A percentile compares a stretch with the other conserved stretches of the same genome.
These are phyloP conservation scores for Fremontodendron californicum DNA, from an alignment of 345 rosid genomes.

Conservation along the genomic window DNA sequence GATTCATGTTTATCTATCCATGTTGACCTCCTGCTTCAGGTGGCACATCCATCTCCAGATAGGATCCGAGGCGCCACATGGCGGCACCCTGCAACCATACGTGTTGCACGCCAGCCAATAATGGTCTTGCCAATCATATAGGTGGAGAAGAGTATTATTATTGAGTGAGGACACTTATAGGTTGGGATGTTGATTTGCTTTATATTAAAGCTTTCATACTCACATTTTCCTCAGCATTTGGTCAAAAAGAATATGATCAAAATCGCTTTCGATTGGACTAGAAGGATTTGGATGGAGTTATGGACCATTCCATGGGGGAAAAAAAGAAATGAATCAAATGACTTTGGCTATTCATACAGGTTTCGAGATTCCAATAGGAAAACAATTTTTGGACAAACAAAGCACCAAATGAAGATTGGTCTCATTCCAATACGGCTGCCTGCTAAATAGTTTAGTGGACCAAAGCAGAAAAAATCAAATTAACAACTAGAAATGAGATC, in stretches of 20 bases:
- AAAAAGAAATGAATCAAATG: too few species aligned
- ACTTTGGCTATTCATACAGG: not conserved
- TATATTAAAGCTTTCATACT: not conserved
- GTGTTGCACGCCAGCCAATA: not conserved
- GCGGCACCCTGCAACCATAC: constrained; percentile 17
- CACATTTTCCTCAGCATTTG: constrained; percentile 7
- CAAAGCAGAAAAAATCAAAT: not conserved
- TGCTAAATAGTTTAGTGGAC: not conserved
- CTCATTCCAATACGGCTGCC: not conserved
- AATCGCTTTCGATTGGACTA: constrained; percentile 16
- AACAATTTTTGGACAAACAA: too few species aligned
- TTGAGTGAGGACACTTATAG: not conserved
- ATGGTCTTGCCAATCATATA: not conserved
- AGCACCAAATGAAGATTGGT: not conserved
- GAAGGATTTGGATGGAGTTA: not conserved
- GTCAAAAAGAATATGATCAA: constrained; percentile 26
- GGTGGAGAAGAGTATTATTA: not conserved
- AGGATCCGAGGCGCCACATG: constrained; percentile 12
- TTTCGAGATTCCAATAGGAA: not conserved
- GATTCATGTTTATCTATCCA: not conserved
- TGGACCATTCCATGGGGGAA: not conserved
- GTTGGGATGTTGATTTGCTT: not conserved
- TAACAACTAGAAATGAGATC: too few species aligned
- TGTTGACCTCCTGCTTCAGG: not conserved
- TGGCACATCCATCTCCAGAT: not conserved